Base-by-base conservation (phyloP, 2,329 filamentous ascomycete genomes). In the Phialocephala sp. region DNA sequence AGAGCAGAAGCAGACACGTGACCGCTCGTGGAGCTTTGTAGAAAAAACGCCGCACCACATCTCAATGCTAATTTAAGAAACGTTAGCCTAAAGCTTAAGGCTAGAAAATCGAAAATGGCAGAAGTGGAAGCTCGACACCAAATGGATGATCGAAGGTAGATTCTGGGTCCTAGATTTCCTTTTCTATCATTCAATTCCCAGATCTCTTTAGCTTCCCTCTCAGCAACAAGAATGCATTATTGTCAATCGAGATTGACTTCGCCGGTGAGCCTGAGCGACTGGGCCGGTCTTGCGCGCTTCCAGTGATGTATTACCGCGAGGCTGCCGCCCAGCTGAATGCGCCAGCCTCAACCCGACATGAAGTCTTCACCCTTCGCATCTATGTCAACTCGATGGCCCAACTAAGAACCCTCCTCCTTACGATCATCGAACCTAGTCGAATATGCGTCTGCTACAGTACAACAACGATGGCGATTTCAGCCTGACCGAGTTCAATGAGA, bases 321-420 rank as follows among this genome's bases (percentile, higher is more conserved):
- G 67, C 67, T 66, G 62, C 61, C 63, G 59, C 62, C 47, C 50
- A 67, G 63, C 63, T 70, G 66, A 70, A 54, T 64, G 50, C 55
- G 63, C 68, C 67, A 70, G 65, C 63, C 67, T 66, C 60, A 67
- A 39, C 36, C 15, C 52, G 35, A 68, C 59, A 37, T 65, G 35
- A 63, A 45, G 58, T 6, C 39, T 60, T 41, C 47, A 62, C 56
- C 47, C 58, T 65, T 57, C 61, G 45, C 57, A 69, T 67, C 58
- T 63, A 63, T 69, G 56, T 50, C 47, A 45, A 27, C 24, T 65
- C 39, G 57, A 65, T 56, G 52, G 61, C 62, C 64, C 22, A 69
- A 50, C 60, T 22, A 39, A 63, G 60, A 65, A 41, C 62, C 50
- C 67, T 65, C 50, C 39, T 37, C 41, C 52, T 27, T 59, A 27